A percentile compares a stretch with the other conserved stretches of the same genome.
These are phyloP conservation scores for Lagenidium giganteum DNA, from an alignment of 352 stramenopile genomes.

Conservation along the genomic window DNA sequence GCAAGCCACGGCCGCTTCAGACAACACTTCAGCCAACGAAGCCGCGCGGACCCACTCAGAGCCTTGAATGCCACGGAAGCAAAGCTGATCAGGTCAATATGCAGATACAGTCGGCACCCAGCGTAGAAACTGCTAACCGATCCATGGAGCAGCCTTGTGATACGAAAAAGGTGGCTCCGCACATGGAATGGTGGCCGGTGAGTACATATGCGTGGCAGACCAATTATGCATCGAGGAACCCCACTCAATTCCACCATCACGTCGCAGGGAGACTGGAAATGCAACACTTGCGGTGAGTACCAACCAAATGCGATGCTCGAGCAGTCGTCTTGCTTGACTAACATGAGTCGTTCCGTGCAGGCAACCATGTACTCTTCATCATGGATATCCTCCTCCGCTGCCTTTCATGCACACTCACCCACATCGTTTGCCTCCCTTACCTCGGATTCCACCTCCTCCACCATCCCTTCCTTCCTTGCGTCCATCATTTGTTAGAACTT, in stretches of 20 bases:
- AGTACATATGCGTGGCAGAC: not conserved
- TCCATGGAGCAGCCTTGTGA: not conserved
- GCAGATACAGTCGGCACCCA: not conserved
- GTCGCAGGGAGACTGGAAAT: constrained; percentile 75
- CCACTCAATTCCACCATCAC: not conserved
- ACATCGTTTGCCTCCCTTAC: too few species aligned
- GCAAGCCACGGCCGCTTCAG: too few species aligned
- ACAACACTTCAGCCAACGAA: too few species aligned
- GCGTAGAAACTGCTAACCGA: not conserved
- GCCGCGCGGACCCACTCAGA: too few species aligned
- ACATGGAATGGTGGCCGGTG: constrained; percentile 83
- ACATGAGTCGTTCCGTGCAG: too few species aligned
- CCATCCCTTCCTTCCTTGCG: too few species aligned
- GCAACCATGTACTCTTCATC: constrained; percentile 49
- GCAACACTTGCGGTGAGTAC: constrained; percentile 52
- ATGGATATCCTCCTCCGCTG: not conserved
- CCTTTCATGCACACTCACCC: too few species aligned
- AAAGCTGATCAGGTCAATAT: not conserved
- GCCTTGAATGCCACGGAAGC: too few species aligned
- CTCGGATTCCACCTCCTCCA: too few species aligned
- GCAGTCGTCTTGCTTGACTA: not conserved
- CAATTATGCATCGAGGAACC: constrained; percentile 1
- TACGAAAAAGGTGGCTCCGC: constrained; percentile 41
- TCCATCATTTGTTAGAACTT: constrained; percentile 44
- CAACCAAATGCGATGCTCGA: constrained; percentile 15